Conservation (phyloP, 202 grass and related monocot genomes). For the Sporobolus alterniflorus region DNA sequence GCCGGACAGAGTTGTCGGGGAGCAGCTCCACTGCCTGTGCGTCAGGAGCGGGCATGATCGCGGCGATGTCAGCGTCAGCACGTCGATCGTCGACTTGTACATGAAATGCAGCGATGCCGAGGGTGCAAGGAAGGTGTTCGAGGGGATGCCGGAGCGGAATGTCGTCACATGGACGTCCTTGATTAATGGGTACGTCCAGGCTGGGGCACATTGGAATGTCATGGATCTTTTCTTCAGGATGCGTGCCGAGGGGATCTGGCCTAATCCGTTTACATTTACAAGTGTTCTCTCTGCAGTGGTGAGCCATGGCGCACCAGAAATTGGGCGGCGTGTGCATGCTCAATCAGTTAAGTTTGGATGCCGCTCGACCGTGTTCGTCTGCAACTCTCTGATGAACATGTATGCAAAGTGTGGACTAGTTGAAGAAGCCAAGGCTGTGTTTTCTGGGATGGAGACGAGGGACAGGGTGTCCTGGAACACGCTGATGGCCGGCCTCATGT, state of each 20-base stretch:
- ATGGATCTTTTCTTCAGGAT: conserved; percentile 51
- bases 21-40: conserved; percentile 56
- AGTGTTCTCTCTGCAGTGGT: conserved; percentile 44
- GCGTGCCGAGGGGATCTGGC: conserved; percentile 36
- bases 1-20: conserved; percentile 32
- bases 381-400: conserved; percentile 63
- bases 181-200: conserved; percentile 35
- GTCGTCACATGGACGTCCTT: conserved; percentile 39
- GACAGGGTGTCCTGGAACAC: conserved; percentile 53
- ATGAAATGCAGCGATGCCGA: conserved; percentile 41
- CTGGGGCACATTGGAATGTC: neutral
- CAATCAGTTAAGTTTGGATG: conserved; percentile 53
- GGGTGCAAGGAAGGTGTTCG: conserved; percentile 40
- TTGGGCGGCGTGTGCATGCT: conserved; percentile 38
- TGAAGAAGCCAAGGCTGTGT: conserved; percentile 40
- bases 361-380: conserved; percentile 12
- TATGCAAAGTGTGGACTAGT: conserved; percentile 51
- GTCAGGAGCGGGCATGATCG: conserved; percentile 20
- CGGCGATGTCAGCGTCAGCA: conserved; percentile 20
- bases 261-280: conserved; percentile 32
- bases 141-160: conserved; percentile 49
- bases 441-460: conserved; percentile 42
- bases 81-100: conserved; percentile 50
- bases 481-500: conserved; percentile 41
- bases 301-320: neutral